A percentile compares a stretch with the other conserved stretches of the same genome.
phyloP scores from a whole-genome alignment of 176 grass and related monocot genomes.

The Dactylis glomerata region DNA sequence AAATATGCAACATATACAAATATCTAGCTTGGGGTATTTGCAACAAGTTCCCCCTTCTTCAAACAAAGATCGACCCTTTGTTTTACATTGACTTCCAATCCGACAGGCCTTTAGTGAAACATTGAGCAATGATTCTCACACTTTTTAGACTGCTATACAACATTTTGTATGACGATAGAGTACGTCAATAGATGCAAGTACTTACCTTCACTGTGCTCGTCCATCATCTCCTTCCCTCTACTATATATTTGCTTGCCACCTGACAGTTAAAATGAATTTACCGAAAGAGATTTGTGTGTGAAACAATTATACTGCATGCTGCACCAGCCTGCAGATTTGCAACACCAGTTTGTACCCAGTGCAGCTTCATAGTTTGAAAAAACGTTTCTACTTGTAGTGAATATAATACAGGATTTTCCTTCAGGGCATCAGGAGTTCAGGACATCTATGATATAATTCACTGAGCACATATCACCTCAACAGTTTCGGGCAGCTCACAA shows the following conservation, averaged over 20 bases:
- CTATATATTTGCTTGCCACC: no score
- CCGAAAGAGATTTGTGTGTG: no score
- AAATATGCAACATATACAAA: no score
- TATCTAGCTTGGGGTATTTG: neutral
- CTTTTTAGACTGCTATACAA: no score
- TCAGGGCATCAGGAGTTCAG: neutral
- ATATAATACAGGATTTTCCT: no score
- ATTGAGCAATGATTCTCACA: neutral
- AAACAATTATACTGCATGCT: neutral
- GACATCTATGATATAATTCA: neutral
- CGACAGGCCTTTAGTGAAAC: no score
- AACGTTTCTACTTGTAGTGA: neutral
- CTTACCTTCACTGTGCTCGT: no score
- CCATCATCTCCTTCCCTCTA: no score
- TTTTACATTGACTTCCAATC: no score
- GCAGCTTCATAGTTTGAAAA: neutral
- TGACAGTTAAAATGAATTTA: no score
- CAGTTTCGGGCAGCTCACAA: neutral
- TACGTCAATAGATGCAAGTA: no score
- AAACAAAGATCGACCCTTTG: neutral
- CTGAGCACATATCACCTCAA: neutral
- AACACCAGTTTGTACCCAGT: neutral
- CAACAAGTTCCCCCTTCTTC: neutral
- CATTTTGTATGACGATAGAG: no score
- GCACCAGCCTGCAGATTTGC: neutral